Evolutionary conservation across 1,139 yeast genomes (phyloP), one percentile per base, ranked within the genome.

Genomic region (Magnusiomyces tetraspermus): DNA sequence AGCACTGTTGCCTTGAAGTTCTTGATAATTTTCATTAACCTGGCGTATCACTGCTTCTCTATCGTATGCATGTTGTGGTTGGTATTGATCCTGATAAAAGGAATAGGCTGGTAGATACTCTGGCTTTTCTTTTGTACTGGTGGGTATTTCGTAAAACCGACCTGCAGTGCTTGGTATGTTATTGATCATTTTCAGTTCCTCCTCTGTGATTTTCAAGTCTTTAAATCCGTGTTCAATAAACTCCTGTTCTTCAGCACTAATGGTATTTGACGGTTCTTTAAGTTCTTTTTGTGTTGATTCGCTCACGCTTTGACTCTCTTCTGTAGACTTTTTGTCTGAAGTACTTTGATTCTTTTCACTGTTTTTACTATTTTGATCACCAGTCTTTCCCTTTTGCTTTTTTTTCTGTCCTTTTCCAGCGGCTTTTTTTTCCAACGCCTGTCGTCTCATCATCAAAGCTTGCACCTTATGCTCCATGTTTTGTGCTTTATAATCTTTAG

Each of bases 391-490:
- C 11, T 54, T 52, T 17, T 53, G 49, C 21, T 46, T 37, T 28
- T 24, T 17, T 5, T 38, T 38, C 42, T 38, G 23, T 38, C 24
- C 24, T 48, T 49, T 30, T 47, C 54, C 33, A 53, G 55, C 53
- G 5, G 42, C 42, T 5, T 56, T 56, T 48, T 58, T 54, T 38
- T 53, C 58, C n/a, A 60, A 51, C 1, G 66, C 64, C n/a, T 46
- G 50, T 44, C 56, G 57, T 13, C 65, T 59, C 52, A 58, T 56
- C 36, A 52, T 50, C 61, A 62, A 58, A 45, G 60, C 55, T 6
- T 42, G 50, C n/a, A 61, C 60, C 23, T 57, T 57, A 44, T 63
- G 58, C 28, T 48, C 56, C 37, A 53, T 57, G 11, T 57, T 45
- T 52, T 61, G 66, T 23, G 52, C 53, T 55, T 19, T 38, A n/a